phyloP scores from a whole-genome alignment of 2,329 filamentous ascomycete species.

The Penicillium aurantiogriseum region DNA sequence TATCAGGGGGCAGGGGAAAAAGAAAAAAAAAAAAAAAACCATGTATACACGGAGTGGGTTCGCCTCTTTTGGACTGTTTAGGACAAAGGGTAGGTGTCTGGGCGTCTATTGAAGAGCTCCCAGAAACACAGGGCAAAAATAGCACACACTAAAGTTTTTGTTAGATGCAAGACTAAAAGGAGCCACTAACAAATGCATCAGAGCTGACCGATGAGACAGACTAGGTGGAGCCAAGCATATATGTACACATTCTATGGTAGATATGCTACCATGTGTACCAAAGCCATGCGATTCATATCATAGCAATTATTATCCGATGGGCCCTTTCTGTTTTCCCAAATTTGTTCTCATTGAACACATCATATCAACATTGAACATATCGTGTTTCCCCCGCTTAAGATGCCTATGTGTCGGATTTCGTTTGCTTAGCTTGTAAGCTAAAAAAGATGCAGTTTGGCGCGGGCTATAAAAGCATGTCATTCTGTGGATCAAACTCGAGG shows the following conservation, averaged over 20 bases:
- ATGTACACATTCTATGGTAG: not conserved
- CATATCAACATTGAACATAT: not conserved
- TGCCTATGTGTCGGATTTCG: not conserved
- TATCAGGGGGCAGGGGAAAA: not conserved
- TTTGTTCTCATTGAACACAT: not conserved
- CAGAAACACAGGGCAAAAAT: constrained; percentile 16
- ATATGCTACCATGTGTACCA: constrained; percentile 15
- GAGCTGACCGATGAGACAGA: constrained; percentile 15
- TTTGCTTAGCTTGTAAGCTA: not conserved
- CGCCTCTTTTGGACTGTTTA: constrained; percentile 17
- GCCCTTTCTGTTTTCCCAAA: not conserved
- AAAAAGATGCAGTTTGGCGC: constrained; percentile 2
- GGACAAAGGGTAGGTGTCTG: not conserved
- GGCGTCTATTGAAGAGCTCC: constrained; percentile 5
- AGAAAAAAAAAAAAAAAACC: not conserved
- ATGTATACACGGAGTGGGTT: constrained; percentile 1
- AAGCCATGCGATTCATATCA: constrained; percentile 16
- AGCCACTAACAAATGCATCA: constrained; percentile 10
- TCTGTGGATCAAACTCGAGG: constrained; percentile 6
- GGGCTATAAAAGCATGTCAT: constrained; percentile 4
- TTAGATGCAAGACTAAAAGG: constrained; percentile 9
- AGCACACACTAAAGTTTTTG: constrained; percentile 11
- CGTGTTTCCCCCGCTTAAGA: not conserved
- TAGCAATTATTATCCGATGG: constrained; percentile 5
- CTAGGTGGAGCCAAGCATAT: constrained; percentile 11